Conservation (phyloP, 2,329 filamentous ascomycete species). For the Mariannaea elegans region DNA sequence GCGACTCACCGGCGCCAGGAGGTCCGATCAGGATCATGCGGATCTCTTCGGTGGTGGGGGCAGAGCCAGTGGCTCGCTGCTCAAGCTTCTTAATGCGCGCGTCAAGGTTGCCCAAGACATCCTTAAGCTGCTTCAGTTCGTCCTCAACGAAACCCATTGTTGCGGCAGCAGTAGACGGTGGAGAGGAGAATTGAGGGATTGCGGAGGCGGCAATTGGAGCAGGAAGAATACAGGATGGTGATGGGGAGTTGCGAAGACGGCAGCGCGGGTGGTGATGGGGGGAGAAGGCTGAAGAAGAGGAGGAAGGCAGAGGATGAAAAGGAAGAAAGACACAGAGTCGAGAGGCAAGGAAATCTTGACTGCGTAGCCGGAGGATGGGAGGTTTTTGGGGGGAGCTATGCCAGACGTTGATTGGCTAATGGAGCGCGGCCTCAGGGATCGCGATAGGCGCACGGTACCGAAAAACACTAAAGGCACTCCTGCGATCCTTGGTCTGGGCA, state of each 20-base stretch:
- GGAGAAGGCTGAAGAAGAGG: slow-evolving; percentile 21
- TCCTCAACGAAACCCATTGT: slow-evolving; percentile 91
- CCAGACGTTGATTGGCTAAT: slow-evolving; percentile 33
- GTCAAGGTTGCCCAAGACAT: slow-evolving; percentile 85
- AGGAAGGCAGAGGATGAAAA: slow-evolving; percentile 19
- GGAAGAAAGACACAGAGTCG: slow-evolving; percentile 34
- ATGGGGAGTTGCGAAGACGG: slow-evolving; percentile 15
- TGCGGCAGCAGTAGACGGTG: slow-evolving; percentile 41
- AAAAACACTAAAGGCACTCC: slow-evolving; percentile 29
- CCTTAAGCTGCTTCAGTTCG: slow-evolving; percentile 84
- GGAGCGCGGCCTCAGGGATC: slow-evolving; percentile 25
- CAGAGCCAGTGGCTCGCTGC: slow-evolving; percentile 69
- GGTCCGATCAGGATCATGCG: slow-evolving; percentile 98
- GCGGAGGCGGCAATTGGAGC: slow-evolving; percentile 28
- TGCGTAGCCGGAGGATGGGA: slow-evolving; percentile 45
- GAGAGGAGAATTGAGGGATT: slow-evolving; percentile 30
- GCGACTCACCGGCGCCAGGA: slow-evolving; percentile 86
- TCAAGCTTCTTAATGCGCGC: slow-evolving; percentile 87
- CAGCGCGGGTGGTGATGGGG: slow-evolving; percentile 19
- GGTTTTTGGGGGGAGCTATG: slow-evolving; percentile 40
- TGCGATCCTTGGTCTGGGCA: not conserved
- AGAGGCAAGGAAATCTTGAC: slow-evolving; percentile 40
- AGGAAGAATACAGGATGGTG: slow-evolving; percentile 12
- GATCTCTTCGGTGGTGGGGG: slow-evolving; percentile 69
- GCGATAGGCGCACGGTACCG: slow-evolving; percentile 31